Evolutionary conservation across 192 early-diverging fungal genomes (phyloP).

Genomic region (Rhizophagus sp.): DNA sequence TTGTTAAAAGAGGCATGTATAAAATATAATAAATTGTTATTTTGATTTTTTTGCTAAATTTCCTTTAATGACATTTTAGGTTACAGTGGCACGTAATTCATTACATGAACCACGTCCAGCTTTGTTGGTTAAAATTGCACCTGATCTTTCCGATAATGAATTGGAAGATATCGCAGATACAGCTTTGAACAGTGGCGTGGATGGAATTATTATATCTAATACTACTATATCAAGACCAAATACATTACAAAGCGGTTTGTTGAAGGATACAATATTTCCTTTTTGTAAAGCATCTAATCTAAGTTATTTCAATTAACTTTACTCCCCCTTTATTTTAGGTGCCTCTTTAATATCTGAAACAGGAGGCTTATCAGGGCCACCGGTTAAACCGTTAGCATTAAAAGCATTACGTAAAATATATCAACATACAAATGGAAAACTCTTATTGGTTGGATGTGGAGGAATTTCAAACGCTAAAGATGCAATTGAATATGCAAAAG

Average conservation of each 20-base stretch:
- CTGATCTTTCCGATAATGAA: conserved; percentile 76
- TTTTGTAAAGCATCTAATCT: too few relatives aligned
- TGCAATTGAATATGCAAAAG: conserved; percentile 75
- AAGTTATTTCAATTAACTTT: neutral
- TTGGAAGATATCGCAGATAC: conserved; percentile 79
- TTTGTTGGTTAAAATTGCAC: conserved; percentile 88
- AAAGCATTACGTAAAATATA: conserved; percentile 73
- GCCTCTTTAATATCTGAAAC: conserved; percentile 44
- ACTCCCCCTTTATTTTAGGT: neutral
- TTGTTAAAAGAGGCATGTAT: conserved; percentile 68
- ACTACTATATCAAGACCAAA: conserved; percentile 79
- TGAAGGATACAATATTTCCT: too few relatives aligned
- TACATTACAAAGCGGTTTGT: conserved; percentile 52
- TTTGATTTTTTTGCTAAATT: neutral
- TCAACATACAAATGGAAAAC: conserved; percentile 66
- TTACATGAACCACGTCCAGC: conserved; percentile 51
- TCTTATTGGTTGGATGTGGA: conserved; percentile 89
- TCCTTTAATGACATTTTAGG: neutral
- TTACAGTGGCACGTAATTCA: conserved; percentile 31
- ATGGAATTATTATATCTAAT: conserved; percentile 89
- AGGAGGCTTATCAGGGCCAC: conserved; percentile 84
- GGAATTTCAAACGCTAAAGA: conserved; percentile 78
- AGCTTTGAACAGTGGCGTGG: conserved; percentile 67
- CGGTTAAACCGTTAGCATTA: conserved; percentile 74
- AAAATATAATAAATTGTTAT: neutral